Conservation (phyloP, 441 rosid species). For the Theobroma grandiflorum region DNA sequence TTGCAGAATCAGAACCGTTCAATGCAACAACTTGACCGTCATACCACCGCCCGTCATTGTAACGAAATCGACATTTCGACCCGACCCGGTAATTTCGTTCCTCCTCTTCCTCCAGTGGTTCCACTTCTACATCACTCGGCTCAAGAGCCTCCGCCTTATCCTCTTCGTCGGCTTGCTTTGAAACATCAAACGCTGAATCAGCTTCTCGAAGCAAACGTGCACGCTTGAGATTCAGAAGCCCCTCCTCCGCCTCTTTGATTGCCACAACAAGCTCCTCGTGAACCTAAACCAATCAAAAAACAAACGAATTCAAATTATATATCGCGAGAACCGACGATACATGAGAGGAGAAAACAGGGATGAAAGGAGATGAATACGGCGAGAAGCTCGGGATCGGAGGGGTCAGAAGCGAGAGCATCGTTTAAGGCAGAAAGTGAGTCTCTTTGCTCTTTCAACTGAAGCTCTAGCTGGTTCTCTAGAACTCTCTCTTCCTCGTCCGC, state of each 20-base stretch:
- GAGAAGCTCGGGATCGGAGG: conserved; percentile 72
- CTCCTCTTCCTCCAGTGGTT: conserved; percentile 53
- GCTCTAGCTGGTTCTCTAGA: conserved; percentile 79
- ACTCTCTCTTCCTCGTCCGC: conserved; percentile 78
- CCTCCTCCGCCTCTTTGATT: conserved; percentile 84
- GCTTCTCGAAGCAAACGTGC: conserved; percentile 77
- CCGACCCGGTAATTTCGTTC: conserved; percentile 58
- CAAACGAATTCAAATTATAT: not conserved
- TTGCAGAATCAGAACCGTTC: conserved; percentile 61
- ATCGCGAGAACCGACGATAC: not conserved
- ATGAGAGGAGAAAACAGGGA: conserved; percentile 11
- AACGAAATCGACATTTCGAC: conserved; percentile 77
- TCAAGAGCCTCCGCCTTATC: conserved; percentile 60
- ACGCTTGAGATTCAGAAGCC: conserved; percentile 82
- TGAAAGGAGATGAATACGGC: conserved; percentile 48
- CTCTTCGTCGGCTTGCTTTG: conserved; percentile 35
- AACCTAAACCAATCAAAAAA: conserved; percentile 49
- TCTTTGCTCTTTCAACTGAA: conserved; percentile 74
- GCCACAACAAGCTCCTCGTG: conserved; percentile 75
- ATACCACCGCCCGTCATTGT: conserved; percentile 92
- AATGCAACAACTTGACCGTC: conserved; percentile 73
- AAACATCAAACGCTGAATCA: conserved; percentile 50
- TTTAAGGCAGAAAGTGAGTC: conserved; percentile 75
- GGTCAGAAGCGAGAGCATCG: conserved; percentile 74
- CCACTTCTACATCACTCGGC: conserved; percentile 53